Percentiles rank a stretch among this genome's conserved stretches.
These are phyloP conservation scores for Teunomyces lycoperdinae DNA, from an alignment of 805 yeast genomes.

Conservation along the genomic window DNA sequence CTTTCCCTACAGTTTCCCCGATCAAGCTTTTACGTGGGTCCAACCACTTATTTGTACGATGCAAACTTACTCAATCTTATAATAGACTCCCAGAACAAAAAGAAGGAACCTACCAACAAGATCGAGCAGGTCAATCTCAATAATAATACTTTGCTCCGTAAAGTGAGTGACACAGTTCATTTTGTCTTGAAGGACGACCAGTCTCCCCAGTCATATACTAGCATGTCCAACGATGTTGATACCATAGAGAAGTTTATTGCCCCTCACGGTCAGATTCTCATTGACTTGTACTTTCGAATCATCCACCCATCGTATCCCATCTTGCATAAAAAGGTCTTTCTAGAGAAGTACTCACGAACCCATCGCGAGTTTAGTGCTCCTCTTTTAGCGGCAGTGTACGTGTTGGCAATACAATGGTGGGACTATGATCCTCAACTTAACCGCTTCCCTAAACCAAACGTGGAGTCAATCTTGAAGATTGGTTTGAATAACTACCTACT, in stretches of 20 bases:
- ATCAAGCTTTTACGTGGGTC: constrained; percentile 84
- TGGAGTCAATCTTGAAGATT: constrained; percentile 41
- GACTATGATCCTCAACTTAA: constrained; percentile 77
- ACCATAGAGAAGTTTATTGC: constrained; percentile 79
- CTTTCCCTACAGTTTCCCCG: constrained; percentile 83
- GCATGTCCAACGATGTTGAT: constrained; percentile 76
- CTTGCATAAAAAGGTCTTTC: constrained; percentile 82
- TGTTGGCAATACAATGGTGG: constrained; percentile 93
- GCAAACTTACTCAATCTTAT: constrained; percentile 62
- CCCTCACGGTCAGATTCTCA: constrained; percentile 85
- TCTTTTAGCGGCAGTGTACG: constrained; percentile 83
- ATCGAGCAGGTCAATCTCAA: constrained; percentile 79
- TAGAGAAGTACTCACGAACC: constrained; percentile 87
- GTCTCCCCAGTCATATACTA: constrained; percentile 62
- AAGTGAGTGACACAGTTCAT: constrained; percentile 72
- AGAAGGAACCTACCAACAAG: constrained; percentile 12
- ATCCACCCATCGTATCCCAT: constrained; percentile 93
- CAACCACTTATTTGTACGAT: constrained; percentile 79
- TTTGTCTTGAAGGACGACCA: constrained; percentile 81
- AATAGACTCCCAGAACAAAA: constrained; percentile 31
- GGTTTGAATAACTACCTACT: constrained; percentile 68
- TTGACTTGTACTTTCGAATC: constrained; percentile 77
- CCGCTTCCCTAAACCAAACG: constrained; percentile 76
- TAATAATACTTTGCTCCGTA: constrained; percentile 64
- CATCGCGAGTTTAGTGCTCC: constrained; percentile 93